phyloP scores from a whole-genome alignment of 2,329 filamentous ascomycete species.

The Pyrenochaeta sp. region DNA sequence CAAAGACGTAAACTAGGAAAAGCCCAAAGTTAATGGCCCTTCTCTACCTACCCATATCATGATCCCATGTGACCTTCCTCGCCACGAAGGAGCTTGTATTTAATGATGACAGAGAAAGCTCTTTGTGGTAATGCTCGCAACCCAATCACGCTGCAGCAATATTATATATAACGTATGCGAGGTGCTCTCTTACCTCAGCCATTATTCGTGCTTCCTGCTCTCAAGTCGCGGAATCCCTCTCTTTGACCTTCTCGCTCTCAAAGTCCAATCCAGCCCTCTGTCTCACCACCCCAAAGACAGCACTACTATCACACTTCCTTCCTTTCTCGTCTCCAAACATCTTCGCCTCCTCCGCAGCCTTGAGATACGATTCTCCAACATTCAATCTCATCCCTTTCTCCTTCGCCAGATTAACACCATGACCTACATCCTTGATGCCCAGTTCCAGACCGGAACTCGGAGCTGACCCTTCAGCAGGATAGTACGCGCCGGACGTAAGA shows the following conservation, averaged over 20 bases:
- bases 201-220: background rate
- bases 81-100: too few species aligned
- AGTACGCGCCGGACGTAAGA: slow-evolving; percentile 38
- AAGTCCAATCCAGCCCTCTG: slow-evolving; percentile 56
- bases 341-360: slow-evolving; percentile 56
- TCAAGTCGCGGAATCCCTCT: slow-evolving; percentile 17
- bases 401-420: slow-evolving; percentile 57
- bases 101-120: too few species aligned
- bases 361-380: slow-evolving; percentile 55
- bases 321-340: slow-evolving; percentile 45
- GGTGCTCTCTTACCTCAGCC: too few species aligned
- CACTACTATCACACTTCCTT: slow-evolving; percentile 58
- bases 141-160: too few species aligned
- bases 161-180: too few species aligned
- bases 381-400: slow-evolving; percentile 51
- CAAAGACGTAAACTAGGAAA: too few species aligned
- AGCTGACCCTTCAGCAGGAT: slow-evolving; percentile 35
- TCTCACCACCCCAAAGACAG: slow-evolving; percentile 61
- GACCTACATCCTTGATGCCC: slow-evolving; percentile 62
- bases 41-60: too few species aligned
- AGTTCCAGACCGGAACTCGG: slow-evolving; percentile 61
- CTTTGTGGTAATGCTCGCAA: too few species aligned
- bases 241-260: slow-evolving; percentile 50
- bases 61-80: too few species aligned
- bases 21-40: too few species aligned